Conservation (phyloP, 768 basidiomycete genomes). For the Psilocybe tampanensis region DNA sequence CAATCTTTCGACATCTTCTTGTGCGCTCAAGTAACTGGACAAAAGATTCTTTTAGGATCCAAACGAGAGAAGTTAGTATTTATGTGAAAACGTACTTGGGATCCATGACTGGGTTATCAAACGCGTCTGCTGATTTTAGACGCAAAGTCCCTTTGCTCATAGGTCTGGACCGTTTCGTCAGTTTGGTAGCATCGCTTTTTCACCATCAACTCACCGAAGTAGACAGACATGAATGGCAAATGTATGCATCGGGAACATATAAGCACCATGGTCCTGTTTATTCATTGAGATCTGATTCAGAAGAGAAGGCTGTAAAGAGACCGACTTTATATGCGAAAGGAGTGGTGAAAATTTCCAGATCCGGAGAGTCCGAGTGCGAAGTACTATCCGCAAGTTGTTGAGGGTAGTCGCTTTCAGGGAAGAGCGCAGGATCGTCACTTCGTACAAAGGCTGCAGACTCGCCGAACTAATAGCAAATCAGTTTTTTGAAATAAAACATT, state of each 20-base stretch:
- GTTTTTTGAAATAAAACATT: not conserved
- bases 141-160: constrained; percentile 38
- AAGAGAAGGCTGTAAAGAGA: not conserved
- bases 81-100: constrained; percentile 36
- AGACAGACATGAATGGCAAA: constrained; percentile 39
- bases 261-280: constrained; percentile 35
- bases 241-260: constrained; percentile 40
- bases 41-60: not conserved
- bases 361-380: constrained; percentile 40
- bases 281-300: not conserved
- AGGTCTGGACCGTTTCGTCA: constrained; percentile 27
- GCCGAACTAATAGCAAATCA: constrained; percentile 29
- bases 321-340: constrained; percentile 41
- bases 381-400: constrained; percentile 38
- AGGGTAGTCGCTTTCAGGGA: constrained; percentile 37
- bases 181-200: not conserved
- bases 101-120: constrained; percentile 37
- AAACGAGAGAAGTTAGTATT: not conserved
- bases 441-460: constrained; percentile 60
- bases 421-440: constrained; percentile 46
- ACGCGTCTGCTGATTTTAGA: constrained; percentile 39
- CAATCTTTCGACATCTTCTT: constrained; percentile 40
- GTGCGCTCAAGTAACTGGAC: constrained; percentile 37
- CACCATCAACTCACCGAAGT: constrained; percentile 28
- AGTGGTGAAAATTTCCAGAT: constrained; percentile 44